Evolutionary conservation across 495 filamentous ascomycete species (phyloP), one percentile per base, ranked within the genome.

Genomic region (Astrothelium macrocarpum): DNA sequence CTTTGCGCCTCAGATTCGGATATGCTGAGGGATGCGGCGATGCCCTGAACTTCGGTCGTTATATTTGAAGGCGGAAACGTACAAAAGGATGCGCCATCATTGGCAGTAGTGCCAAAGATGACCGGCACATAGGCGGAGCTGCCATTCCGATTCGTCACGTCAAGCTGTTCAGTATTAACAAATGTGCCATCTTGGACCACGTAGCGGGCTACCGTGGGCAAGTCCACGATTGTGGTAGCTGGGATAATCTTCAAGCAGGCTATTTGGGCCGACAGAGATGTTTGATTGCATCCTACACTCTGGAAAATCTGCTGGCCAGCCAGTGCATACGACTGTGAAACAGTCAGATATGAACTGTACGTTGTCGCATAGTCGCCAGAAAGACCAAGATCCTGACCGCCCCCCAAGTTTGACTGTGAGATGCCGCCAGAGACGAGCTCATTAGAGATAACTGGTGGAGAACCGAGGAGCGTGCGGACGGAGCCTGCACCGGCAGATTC

Each of bases 401-500:
- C 79, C 10, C 79, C 79, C 0, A 82, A 68, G 60, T 80, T 81
- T 53, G 74, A 76, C 68, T 77, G 70, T 43, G 77, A 73, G 1
- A 81, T 73, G 0, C 76, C 78, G 20, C 67, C 73, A 18, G 61
- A 61, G 29, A 69, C 77, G 70, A 66, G 73, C 76, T 62, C 76
- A 28, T 69, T 76, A 1, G 76, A 76, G 39, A 75, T 73, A 11
- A 78, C 74, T 61, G 70, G 63, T 39, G 64, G 69, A 63, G 71
- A 73, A 26, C 71, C 73, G 16, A 73, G 62, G 2, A 72, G 62
- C 3, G 65, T 65, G 3, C 65, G 36, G 0, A 74, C 67, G 18
- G 61, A 66, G 59, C 53, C 46, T 53, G 64, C 72, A 31, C 68
- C 69, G 10, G 69, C 89, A 1, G 83, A 87, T 69, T 89, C 85